These are phyloP conservation scores for Poa annua DNA, from an alignment of 176 grass and related monocot species.

Conservation along the genomic window DNA sequence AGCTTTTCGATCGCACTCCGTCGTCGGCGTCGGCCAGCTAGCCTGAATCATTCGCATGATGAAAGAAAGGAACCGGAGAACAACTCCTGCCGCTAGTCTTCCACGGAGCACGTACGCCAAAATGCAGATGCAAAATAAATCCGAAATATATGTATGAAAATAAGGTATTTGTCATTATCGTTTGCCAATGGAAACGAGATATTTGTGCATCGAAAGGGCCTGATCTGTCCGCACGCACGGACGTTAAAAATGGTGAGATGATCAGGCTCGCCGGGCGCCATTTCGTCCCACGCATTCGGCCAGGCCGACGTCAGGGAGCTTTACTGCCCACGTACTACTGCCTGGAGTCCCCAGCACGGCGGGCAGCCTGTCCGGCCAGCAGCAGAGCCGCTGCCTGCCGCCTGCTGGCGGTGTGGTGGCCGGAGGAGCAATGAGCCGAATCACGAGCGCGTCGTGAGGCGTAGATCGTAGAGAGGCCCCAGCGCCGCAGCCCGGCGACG, in stretches of 20 bases:
- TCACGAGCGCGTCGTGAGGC: conserved; percentile 46
- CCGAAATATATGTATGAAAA: no score
- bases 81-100: no score
- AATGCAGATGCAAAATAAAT: background rate
- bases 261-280: background rate
- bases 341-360: background rate
- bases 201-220: background rate
- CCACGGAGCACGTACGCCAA: background rate
- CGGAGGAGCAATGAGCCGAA: background rate
- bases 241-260: background rate
- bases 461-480: background rate
- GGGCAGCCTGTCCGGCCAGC: background rate
- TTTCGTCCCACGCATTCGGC: background rate
- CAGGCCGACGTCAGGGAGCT: background rate
- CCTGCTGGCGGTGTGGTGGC: background rate
- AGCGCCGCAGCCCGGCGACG: background rate
- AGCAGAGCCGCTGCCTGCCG: no score
- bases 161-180: background rate
- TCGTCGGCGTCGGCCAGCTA: no score
- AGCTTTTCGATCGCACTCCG: no score
- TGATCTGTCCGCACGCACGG: background rate
- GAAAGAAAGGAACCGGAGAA: no score
- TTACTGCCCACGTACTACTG: background rate
- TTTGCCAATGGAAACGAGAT: background rate
- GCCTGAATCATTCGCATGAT: no score